phyloP scores from a whole-genome alignment of 345 rosid species.

The Ceriops zippeliana region DNA sequence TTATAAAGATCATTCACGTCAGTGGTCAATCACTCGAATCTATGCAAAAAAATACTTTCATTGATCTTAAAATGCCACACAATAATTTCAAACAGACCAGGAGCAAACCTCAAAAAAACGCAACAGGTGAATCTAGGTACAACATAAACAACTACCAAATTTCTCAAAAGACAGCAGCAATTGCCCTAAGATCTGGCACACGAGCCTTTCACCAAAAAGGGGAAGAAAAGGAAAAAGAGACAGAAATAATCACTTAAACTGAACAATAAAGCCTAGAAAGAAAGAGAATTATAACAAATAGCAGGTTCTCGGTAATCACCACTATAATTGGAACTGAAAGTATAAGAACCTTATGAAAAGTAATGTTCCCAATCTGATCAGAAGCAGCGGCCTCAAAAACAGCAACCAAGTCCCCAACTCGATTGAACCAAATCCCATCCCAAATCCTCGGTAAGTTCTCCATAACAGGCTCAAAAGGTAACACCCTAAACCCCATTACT shows the following conservation, averaged over 20 bases:
- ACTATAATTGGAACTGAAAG: background rate
- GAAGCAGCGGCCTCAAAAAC: constrained; percentile 87
- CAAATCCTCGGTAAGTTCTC: constrained; percentile 95
- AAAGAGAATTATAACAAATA: background rate
- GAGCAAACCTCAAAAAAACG: background rate
- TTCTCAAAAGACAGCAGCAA: too few relatives aligned
- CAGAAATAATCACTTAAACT: too few relatives aligned
- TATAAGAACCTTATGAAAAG: constrained; percentile 67
- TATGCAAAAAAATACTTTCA: too few relatives aligned
- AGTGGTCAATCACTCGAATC: too few relatives aligned
- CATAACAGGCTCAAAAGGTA: constrained; percentile 83
- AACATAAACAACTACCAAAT: too few relatives aligned
- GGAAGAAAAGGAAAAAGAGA: too few relatives aligned
- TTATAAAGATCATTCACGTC: too few relatives aligned
- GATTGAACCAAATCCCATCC: constrained; percentile 92
- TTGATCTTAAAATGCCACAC: too few relatives aligned
- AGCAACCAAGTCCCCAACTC: constrained; percentile 61
- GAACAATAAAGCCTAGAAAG: too few relatives aligned
- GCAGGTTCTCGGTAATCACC: background rate
- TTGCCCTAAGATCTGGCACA: too few relatives aligned
- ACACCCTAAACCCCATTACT: constrained; percentile 82
- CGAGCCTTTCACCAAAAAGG: too few relatives aligned
- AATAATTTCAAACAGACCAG: background rate
- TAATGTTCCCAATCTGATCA: constrained; percentile 70
- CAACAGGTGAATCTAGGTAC: too few relatives aligned